Evolutionary conservation across 2,329 filamentous ascomycete species (phyloP).

Genomic region (Cytospora leucostoma): DNA sequence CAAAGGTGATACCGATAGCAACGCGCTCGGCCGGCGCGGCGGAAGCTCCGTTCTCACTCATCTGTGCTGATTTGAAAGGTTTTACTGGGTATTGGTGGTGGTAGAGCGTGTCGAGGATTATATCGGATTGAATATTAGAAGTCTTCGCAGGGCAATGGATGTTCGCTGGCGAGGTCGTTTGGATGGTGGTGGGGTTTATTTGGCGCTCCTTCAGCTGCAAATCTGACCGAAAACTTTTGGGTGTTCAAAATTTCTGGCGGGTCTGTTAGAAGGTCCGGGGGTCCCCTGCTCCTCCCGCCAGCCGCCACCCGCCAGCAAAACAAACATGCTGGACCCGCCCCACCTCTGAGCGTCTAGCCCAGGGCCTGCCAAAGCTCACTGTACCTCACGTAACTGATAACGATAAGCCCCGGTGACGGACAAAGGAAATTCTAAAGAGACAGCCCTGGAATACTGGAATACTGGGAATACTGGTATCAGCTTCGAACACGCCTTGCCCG

Average conservation of each 20-base stretch:
- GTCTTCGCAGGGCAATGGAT: neutral
- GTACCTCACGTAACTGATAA: slow-evolving; percentile 9
- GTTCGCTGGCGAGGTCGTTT: neutral
- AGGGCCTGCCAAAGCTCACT: neutral
- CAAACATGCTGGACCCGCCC: neutral
- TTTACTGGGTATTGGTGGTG: neutral
- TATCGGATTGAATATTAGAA: neutral
- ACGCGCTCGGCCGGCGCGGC: slow-evolving; percentile 60
- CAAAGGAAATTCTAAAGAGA: slow-evolving; percentile 15
- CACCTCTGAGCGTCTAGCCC: neutral
- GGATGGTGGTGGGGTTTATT: slow-evolving; percentile 10
- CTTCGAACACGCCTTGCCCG: neutral
- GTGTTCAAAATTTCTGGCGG: slow-evolving; percentile 24
- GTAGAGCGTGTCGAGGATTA: slow-evolving; percentile 22
- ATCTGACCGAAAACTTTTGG: slow-evolving; percentile 28
- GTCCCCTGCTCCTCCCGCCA: slow-evolving; percentile 12
- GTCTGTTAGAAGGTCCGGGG: slow-evolving; percentile 7
- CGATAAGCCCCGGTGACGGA: slow-evolving; percentile 23
- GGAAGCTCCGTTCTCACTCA: slow-evolving; percentile 50
- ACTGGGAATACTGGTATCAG: too few relatives aligned
- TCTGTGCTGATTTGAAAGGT: slow-evolving; percentile 30
- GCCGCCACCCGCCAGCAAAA: neutral
- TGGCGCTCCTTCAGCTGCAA: slow-evolving; percentile 8
- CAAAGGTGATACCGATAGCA: slow-evolving; percentile 95
- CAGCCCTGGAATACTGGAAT: too few relatives aligned